Evolutionary conservation across 2,329 filamentous ascomycete species (phyloP).

Genomic region (Cadophora luteo-olivacea): DNA sequence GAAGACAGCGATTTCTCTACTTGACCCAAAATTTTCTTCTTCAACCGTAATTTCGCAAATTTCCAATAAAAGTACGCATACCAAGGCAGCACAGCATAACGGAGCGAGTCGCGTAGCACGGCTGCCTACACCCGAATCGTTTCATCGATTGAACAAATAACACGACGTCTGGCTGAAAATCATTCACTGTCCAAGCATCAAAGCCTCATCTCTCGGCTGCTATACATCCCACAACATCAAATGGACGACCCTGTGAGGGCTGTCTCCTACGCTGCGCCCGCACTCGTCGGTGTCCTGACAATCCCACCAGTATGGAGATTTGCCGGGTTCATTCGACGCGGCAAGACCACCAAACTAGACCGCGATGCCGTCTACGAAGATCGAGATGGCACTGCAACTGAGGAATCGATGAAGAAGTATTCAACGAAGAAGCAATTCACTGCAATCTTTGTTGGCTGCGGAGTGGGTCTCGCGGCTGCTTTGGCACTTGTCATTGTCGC

Average conservation of each 20-base stretch:
- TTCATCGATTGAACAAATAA: conserved; percentile 3
- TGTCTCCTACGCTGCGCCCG: conserved; percentile 10
- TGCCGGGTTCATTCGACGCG: conserved; percentile 26
- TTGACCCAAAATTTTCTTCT: neutral
- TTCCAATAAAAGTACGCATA: neutral
- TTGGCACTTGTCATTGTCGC: conserved; percentile 60
- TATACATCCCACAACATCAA: neutral
- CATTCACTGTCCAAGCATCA: neutral
- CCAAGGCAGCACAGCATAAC: conserved; percentile 2
- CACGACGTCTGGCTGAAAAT: neutral
- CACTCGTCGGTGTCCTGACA: conserved; percentile 26
- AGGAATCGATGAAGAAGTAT: conserved; percentile 65
- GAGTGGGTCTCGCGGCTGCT: conserved; percentile 59
- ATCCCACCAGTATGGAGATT: conserved; percentile 35
- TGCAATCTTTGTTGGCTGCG: conserved; percentile 57
- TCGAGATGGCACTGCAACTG: conserved; percentile 69
- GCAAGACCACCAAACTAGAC: conserved; percentile 24
- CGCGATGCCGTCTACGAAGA: conserved; percentile 62
- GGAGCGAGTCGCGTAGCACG: conserved; percentile 9
- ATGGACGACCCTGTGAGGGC: conserved; percentile 15
- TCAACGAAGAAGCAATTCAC: conserved; percentile 63
- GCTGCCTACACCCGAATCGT: neutral
- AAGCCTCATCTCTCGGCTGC: conserved; percentile 15
- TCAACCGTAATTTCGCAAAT: neutral
- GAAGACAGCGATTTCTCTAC: neutral